phyloP scores from a whole-genome alignment of 306 rosid species.

The Cucumis hystrix region DNA sequence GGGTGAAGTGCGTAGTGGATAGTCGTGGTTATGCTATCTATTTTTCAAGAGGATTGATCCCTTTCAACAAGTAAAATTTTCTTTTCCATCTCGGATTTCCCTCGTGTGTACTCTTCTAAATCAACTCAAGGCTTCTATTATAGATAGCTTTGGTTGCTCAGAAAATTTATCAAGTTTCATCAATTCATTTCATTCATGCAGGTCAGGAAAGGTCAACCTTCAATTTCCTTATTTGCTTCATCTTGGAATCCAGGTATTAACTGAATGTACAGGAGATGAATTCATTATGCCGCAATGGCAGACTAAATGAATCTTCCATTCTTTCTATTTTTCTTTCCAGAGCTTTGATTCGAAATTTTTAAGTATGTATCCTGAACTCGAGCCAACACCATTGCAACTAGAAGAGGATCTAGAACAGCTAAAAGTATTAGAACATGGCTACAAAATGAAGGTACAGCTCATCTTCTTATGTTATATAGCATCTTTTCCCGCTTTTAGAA shows the following conservation, averaged over 20 bases:
- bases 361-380: conserved; percentile 54
- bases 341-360: conserved; percentile 85
- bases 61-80: conserved; percentile 70
- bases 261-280: neutral
- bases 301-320: neutral
- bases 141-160: neutral
- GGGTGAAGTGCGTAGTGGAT: conserved; percentile 83
- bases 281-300: neutral
- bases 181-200: conserved; percentile 17
- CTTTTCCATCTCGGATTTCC: neutral
- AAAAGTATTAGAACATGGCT: conserved; percentile 93
- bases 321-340: conserved; percentile 27
- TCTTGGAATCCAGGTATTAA: conserved; percentile 65
- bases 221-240: conserved; percentile 49
- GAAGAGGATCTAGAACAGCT: conserved; percentile 98
- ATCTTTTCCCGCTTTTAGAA: neutral
- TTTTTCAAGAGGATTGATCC: conserved; percentile 89
- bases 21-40: conserved; percentile 76
- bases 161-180: conserved; percentile 9
- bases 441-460: conserved; percentile 76
- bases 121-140: neutral
- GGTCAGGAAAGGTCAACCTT: conserved; percentile 75
- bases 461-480: neutral
- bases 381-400: conserved; percentile 77
- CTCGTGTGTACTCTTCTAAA: neutral